phyloP scores from a whole-genome alignment of 345 rosid species.

The Dovyalis caffra region DNA sequence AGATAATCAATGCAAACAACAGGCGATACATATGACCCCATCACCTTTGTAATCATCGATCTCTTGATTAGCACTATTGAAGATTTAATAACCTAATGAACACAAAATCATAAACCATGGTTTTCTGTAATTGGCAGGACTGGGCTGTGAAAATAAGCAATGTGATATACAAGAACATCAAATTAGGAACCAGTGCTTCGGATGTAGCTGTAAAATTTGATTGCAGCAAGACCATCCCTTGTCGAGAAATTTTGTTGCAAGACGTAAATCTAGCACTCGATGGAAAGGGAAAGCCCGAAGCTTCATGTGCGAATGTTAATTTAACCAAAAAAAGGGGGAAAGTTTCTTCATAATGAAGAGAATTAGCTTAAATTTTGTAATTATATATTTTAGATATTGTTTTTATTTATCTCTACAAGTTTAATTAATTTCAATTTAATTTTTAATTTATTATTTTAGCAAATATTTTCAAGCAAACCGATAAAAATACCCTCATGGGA shows the following conservation, averaged over 20 bases:
- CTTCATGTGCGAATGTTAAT: slow-evolving; percentile 59
- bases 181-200: slow-evolving; percentile 75
- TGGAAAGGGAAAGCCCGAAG: slow-evolving; percentile 34
- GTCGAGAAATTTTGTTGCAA: slow-evolving; percentile 56
- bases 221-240: slow-evolving; percentile 60
- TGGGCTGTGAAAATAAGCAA: slow-evolving; percentile 77
- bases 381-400: too few species aligned
- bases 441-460: too few species aligned
- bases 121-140: slow-evolving; percentile 25
- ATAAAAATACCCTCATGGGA: too few species aligned
- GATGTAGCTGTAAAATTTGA: slow-evolving; percentile 56
- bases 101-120: background rate
- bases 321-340: slow-evolving; percentile 30
- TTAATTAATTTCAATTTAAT: too few species aligned
- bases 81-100: background rate
- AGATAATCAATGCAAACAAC: slow-evolving; percentile 41
- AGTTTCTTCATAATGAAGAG: slow-evolving; percentile 61
- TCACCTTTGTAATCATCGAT: background rate
- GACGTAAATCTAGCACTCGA: slow-evolving; percentile 34
- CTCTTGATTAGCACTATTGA: background rate
- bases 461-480: too few species aligned
- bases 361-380: too few species aligned
- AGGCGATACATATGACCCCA: slow-evolving; percentile 37
- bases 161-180: slow-evolving; percentile 62
- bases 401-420: too few species aligned